Evolutionary conservation across 176 grass and related monocot species (phyloP).

Genomic region (Coix lacrymajobi): DNA sequence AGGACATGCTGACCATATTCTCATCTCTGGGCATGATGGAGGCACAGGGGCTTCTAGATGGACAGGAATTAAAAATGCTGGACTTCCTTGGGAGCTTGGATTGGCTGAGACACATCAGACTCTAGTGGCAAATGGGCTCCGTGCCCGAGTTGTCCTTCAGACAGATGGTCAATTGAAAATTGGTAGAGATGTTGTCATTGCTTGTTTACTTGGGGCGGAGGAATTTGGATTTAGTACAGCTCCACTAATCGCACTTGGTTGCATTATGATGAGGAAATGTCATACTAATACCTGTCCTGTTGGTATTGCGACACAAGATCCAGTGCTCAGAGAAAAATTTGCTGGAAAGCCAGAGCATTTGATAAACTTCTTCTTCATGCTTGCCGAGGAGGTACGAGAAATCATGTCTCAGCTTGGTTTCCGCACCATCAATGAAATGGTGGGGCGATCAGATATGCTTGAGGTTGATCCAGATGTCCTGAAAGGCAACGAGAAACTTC

Average conservation of each 20-base stretch:
- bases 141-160: conserved; percentile 50
- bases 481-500: conserved; percentile 38
- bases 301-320: conserved; percentile 71
- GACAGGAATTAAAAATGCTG: conserved; percentile 77
- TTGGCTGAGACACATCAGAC: conserved; percentile 71
- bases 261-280: conserved; percentile 74
- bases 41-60: conserved; percentile 65
- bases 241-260: conserved; percentile 54
- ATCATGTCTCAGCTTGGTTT: conserved; percentile 61
- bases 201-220: conserved; percentile 66
- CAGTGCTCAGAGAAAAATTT: conserved; percentile 59
- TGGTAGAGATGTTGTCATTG: conserved; percentile 62
- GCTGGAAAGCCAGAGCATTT: conserved; percentile 64
- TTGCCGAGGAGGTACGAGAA: conserved; percentile 62
- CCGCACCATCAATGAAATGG: conserved; percentile 50
- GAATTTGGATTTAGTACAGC: conserved; percentile 75
- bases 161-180: conserved; percentile 66
- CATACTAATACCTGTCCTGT: conserved; percentile 68
- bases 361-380: conserved; percentile 65
- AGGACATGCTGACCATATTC: conserved; percentile 58
- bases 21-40: conserved; percentile 69
- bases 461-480: conserved; percentile 42
- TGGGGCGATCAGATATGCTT: conserved; percentile 65
- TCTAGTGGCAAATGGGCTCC: conserved; percentile 51
- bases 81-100: conserved; percentile 74